These are phyloP conservation scores for Sugiyamaella paludigena DNA, from an alignment of 1,139 yeast genomes.

Conservation along the genomic window DNA sequence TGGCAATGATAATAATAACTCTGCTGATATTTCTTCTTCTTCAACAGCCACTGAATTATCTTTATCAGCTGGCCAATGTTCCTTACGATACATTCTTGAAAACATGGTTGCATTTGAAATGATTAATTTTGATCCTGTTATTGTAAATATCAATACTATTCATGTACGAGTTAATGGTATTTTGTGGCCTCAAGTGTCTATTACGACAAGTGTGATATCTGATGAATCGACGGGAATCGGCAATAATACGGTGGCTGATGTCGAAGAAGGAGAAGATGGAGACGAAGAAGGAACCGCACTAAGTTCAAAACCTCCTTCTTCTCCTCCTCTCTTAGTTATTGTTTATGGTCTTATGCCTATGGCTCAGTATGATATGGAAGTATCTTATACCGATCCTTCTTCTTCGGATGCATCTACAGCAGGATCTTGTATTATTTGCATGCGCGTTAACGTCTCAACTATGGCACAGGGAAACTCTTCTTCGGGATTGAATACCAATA, in stretches of 20 bases:
- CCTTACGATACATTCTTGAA: slow-evolving; percentile 34
- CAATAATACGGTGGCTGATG: neutral
- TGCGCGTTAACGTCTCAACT: slow-evolving; percentile 26
- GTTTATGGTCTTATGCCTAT: slow-evolving; percentile 38
- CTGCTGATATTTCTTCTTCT: slow-evolving; percentile 5
- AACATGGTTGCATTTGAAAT: slow-evolving; percentile 36
- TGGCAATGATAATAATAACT: slow-evolving; percentile 4
- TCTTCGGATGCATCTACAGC: slow-evolving; percentile 1
- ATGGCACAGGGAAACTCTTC: slow-evolving; percentile 19
- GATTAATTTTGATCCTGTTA: slow-evolving; percentile 20
- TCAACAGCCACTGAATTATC: slow-evolving; percentile 7
- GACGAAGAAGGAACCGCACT: neutral
- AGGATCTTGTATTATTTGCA: slow-evolving; percentile 16
- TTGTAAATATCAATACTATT: slow-evolving; percentile 21
- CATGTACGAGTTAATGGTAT: slow-evolving; percentile 37
- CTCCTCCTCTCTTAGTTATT: slow-evolving; percentile 26
- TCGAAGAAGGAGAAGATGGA: neutral
- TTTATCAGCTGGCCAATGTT: slow-evolving; percentile 23
- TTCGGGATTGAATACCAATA: slow-evolving; percentile 17
- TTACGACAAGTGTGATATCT: slow-evolving; percentile 22
- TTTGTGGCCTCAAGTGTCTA: slow-evolving; percentile 38
- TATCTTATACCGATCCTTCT: slow-evolving; percentile 21
- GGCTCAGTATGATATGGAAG: slow-evolving; percentile 37
- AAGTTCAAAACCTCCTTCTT: neutral
- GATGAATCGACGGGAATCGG: neutral